These are phyloP conservation scores for Kregervanrija fluxuum DNA, from an alignment of 805 yeast genomes.

Conservation along the genomic window DNA sequence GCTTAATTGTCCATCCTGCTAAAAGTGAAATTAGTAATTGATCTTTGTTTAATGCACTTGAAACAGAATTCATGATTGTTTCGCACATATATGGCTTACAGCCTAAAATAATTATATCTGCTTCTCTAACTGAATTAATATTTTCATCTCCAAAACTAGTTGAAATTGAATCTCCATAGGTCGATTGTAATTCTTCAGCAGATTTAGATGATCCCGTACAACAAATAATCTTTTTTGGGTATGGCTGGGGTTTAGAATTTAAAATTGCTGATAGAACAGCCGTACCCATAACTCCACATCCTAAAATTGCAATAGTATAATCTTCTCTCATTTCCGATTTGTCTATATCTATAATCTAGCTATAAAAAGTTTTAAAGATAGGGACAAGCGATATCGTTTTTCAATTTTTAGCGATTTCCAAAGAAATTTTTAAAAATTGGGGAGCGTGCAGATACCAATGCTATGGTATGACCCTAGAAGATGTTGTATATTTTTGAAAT, in stretches of 20 bases:
- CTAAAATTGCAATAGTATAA: constrained; percentile 58
- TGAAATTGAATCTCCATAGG: constrained; percentile 46
- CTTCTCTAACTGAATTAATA: constrained; percentile 47
- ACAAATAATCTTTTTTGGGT: constrained; percentile 71
- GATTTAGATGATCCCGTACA: constrained; percentile 57
- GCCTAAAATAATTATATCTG: constrained; percentile 73
- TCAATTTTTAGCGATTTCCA: too few species aligned
- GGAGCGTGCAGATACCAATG: too few species aligned
- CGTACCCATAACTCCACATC: constrained; percentile 94
- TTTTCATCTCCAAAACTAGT: constrained; percentile 45
- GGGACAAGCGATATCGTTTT: too few species aligned
- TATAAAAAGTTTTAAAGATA: too few species aligned
- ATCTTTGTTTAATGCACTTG: constrained; percentile 31
- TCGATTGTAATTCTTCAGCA: constrained; percentile 38
- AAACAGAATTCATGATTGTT: constrained; percentile 47
- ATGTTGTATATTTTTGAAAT: too few species aligned
- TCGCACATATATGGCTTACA: constrained; percentile 80
- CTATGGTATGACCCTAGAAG: too few species aligned
- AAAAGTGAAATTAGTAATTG: constrained; percentile 61
- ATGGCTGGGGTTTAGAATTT: constrained; percentile 39
- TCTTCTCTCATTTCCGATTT: constrained; percentile 5
- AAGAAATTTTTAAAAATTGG: too few species aligned
- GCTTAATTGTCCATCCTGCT: constrained; percentile 87
- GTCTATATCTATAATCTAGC: too few species aligned
- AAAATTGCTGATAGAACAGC: constrained; percentile 81